phyloP scores from a whole-genome alignment of 2,329 filamentous ascomycete genomes.

The Septoria linicola region DNA sequence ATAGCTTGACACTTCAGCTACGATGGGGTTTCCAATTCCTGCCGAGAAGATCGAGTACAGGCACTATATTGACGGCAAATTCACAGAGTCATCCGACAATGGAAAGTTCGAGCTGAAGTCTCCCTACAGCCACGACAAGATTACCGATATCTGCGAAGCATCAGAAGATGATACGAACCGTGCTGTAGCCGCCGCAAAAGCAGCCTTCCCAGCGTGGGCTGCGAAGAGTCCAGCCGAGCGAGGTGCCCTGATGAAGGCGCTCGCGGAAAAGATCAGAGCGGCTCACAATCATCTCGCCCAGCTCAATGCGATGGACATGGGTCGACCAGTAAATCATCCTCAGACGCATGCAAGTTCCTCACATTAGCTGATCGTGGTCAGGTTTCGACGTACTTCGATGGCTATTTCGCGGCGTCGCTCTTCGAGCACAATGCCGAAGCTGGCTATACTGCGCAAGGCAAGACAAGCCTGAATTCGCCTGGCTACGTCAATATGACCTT shows the following conservation, averaged over 20 bases:
- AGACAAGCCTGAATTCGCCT: constrained; percentile 51
- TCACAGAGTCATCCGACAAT: constrained; percentile 48
- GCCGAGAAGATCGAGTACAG: constrained; percentile 39
- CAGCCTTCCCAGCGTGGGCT: constrained; percentile 64
- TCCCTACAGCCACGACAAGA: constrained; percentile 45
- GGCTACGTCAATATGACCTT: constrained; percentile 46
- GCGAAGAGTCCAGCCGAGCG: constrained; percentile 44
- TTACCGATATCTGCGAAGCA: constrained; percentile 63
- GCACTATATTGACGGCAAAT: constrained; percentile 55
- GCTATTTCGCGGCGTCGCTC: constrained; percentile 36
- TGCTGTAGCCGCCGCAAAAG: constrained; percentile 67
- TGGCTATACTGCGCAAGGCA: constrained; percentile 44
- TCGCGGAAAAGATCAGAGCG: constrained; percentile 47
- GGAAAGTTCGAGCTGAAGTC: constrained; percentile 50
- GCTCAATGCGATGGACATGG: constrained; percentile 50
- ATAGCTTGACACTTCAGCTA: constrained; percentile 2
- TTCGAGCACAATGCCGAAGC: constrained; percentile 48
- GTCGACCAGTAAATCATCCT: constrained; percentile 40
- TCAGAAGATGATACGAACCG: constrained; percentile 65
- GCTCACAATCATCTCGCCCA: constrained; percentile 46
- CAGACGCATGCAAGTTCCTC: background rate
- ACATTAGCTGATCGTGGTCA: constrained; percentile 2
- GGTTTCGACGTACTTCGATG: constrained; percentile 41
- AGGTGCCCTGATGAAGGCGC: constrained; percentile 46
- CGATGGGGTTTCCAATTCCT: constrained; percentile 27